Evolutionary conservation across 106 monocot genomes (phyloP).

Genomic region (Hemerocallis citrina): DNA sequence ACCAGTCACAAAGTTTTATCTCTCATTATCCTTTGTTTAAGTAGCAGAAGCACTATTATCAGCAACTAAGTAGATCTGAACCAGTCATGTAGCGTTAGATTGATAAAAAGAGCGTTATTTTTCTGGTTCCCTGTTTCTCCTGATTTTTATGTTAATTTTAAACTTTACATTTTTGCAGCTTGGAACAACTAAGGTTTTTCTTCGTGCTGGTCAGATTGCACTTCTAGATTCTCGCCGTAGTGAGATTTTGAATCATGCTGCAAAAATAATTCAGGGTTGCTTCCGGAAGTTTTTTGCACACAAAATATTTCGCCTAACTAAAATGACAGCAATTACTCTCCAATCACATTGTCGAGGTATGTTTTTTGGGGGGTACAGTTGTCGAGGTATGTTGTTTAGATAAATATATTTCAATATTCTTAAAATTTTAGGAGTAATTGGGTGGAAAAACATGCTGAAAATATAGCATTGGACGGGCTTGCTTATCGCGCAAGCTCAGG

Average conservation of each 20-base stretch:
- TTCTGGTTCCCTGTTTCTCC: not conserved
- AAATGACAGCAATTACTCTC: slow-evolving; percentile 36
- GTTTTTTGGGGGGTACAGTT: slow-evolving; percentile 1
- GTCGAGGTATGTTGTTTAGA: slow-evolving; percentile 22
- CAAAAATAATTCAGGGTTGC: slow-evolving; percentile 54
- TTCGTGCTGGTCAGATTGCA: slow-evolving; percentile 91
- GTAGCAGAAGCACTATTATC: too few species aligned
- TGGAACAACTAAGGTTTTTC: slow-evolving; percentile 79
- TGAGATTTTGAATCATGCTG: slow-evolving; percentile 70
- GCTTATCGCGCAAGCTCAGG: too few species aligned
- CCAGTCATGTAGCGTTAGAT: too few species aligned
- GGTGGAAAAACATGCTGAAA: too few species aligned
- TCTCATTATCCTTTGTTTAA: too few species aligned
- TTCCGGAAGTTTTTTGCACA: slow-evolving; percentile 41
- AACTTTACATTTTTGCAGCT: slow-evolving; percentile 37
- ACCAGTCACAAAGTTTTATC: too few species aligned
- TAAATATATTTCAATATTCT: too few species aligned
- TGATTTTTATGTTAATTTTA: not conserved
- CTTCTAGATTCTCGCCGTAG: slow-evolving; percentile 58
- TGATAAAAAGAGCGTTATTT: too few species aligned
- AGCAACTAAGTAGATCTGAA: too few species aligned
- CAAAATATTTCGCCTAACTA: slow-evolving; percentile 39
- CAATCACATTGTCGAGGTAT: slow-evolving; percentile 82
- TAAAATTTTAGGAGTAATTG: too few species aligned
- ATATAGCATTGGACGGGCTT: too few species aligned